Evolutionary conservation across 306 rosid species (phyloP).

Genomic region (Potentilla sterilis): DNA sequence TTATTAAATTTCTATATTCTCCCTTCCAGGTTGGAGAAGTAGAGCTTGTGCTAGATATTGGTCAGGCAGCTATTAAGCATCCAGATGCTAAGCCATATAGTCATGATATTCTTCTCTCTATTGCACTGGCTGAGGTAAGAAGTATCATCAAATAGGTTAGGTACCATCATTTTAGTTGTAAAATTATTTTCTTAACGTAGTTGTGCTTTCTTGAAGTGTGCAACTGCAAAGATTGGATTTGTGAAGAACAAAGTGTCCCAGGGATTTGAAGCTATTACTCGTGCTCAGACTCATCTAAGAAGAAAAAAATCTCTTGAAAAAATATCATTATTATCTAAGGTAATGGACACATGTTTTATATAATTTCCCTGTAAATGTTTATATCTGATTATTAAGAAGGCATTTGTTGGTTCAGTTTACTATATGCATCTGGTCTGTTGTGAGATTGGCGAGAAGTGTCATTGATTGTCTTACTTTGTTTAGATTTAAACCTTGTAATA

Average conservation of each 20-base stretch:
- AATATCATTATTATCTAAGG: slow-evolving; percentile 69
- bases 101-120: slow-evolving; percentile 81
- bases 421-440: not conserved
- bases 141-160: slow-evolving; percentile 33
- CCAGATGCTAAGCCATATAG: slow-evolving; percentile 72
- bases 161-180: slow-evolving; percentile 33
- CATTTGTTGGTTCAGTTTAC: not conserved
- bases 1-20: not conserved
- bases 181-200: slow-evolving; percentile 51
- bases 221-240: slow-evolving; percentile 77
- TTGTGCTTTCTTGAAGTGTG: slow-evolving; percentile 90
- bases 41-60: slow-evolving; percentile 69
- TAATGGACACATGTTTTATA: slow-evolving; percentile 7
- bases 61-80: slow-evolving; percentile 56
- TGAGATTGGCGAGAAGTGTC: not conserved
- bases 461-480: not conserved
- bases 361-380: not conserved
- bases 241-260: slow-evolving; percentile 85
- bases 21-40: slow-evolving; percentile 79
- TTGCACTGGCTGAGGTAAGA: slow-evolving; percentile 94
- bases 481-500: slow-evolving; percentile 11
- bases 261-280: slow-evolving; percentile 98
- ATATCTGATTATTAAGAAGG: not conserved
- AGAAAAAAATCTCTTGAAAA: slow-evolving; percentile 76
- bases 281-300: slow-evolving; percentile 82